A percentile compares a stretch with the other conserved stretches of the same genome.
Conservation (phyloP, 768 basidiomycete species). For the Tremella mesenterica region DNA sequence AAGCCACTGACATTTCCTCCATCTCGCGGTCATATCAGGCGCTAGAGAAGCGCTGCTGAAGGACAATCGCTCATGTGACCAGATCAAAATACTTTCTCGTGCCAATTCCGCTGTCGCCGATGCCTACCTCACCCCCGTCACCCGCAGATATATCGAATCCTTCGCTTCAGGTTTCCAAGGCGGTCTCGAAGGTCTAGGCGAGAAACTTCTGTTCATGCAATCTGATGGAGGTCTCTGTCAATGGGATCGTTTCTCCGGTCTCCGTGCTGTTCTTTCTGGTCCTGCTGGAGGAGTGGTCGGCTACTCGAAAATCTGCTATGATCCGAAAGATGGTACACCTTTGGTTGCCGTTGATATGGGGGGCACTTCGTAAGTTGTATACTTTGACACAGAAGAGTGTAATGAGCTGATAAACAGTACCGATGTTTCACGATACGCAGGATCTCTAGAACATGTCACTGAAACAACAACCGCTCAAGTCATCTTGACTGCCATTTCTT, state of each 20-base stretch:
- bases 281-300: constrained; percentile 94
- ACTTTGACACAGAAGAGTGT: constrained; percentile 38
- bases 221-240: constrained; percentile 54
- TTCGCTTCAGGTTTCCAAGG: constrained; percentile 87
- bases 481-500: constrained; percentile 80
- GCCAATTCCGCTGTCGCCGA: constrained; percentile 88
- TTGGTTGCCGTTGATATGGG: constrained; percentile 69
- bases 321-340: constrained; percentile 64
- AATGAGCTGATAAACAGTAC: constrained; percentile 46
- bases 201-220: constrained; percentile 85
- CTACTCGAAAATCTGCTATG: constrained; percentile 73
- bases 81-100: constrained; percentile 65
- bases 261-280: constrained; percentile 56
- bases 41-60: too few relatives aligned
- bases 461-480: constrained; percentile 94
- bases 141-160: constrained; percentile 73
- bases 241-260: constrained; percentile 72
- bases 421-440: constrained; percentile 87
- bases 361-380: constrained; percentile 51
- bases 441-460: constrained; percentile 49
- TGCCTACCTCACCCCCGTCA: constrained; percentile 86
- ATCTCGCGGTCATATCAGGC: too few relatives aligned
- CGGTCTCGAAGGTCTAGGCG: constrained; percentile 44
- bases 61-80: constrained; percentile 2
- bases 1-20: too few relatives aligned